Evolutionary conservation across 805 yeast genomes (phyloP).

Genomic region (Zygotorulaspora chibaensis): DNA sequence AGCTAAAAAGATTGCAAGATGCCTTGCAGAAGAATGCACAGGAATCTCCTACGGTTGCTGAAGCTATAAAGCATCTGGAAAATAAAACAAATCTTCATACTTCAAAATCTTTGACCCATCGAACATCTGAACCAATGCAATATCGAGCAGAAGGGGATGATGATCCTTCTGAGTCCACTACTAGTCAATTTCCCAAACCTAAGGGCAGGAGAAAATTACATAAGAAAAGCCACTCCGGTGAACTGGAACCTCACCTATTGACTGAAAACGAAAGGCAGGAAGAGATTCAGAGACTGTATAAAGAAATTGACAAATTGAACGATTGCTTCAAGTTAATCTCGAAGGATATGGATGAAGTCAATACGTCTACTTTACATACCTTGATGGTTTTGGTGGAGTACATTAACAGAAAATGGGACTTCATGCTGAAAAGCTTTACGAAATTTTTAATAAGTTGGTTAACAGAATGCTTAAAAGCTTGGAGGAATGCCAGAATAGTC

Average conservation of each 20-base stretch:
- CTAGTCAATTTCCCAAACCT: neutral
- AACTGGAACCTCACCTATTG: constrained; percentile 30
- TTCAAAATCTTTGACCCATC: neutral
- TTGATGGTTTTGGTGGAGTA: constrained; percentile 26
- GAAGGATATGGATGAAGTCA: constrained; percentile 38
- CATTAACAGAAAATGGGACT: constrained; percentile 30
- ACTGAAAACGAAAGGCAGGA: constrained; percentile 37
- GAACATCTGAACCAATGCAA: neutral
- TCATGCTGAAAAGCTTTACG: constrained; percentile 32
- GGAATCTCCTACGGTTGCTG: constrained; percentile 33
- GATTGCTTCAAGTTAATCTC: constrained; percentile 38
- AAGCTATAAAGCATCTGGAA: constrained; percentile 12
- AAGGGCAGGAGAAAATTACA: constrained; percentile 4
- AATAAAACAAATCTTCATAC: constrained; percentile 1
- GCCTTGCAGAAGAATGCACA: constrained; percentile 36
- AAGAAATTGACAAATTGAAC: constrained; percentile 37
- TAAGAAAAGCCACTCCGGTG: constrained; percentile 12
- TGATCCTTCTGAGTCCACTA: neutral
- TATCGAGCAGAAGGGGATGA: neutral
- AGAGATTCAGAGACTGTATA: constrained; percentile 35
- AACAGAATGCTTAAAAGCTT: constrained; percentile 36
- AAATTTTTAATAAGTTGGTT: constrained; percentile 36
- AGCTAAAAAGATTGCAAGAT: constrained; percentile 27
- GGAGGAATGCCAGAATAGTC: constrained; percentile 37
- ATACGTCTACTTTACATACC: constrained; percentile 32